Evolutionary conservation across 768 basidiomycete species (phyloP), one percentile per base, ranked within the genome.

Genomic region (Punctularia strigosozonata): DNA sequence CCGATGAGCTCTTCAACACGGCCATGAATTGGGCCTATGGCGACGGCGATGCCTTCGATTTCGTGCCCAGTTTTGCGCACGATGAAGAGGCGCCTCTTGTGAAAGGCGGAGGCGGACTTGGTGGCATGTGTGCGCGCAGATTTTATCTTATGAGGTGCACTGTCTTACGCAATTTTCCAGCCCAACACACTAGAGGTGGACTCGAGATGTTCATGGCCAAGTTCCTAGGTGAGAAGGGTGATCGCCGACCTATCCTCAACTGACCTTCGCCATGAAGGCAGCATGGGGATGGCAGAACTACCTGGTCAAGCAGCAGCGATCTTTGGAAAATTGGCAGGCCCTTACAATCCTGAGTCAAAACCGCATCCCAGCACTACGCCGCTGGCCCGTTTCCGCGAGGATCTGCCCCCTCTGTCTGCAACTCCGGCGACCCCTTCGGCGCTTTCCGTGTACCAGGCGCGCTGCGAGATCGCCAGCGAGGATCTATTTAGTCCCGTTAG

Each of bases 371-470:
- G 38, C 4, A 51, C 57, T n/a, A 57, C 59, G 3, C 56, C 50
- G 4, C 56, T 62, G 14, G 47, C 61, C 13, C 61, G 63, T 30
- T 67, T 67, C 50, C 44, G 51, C 5, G 43, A 48, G 4, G 46
- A 47, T 19, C 34, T 50, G n/a, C 25, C 32, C 32, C 45, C 48
- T 5, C 44, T 38, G 41, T 44, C 52, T 3, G 43, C 51, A 6
- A 48, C 46, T 13, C 3, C 22, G 1, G 19, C 37, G 1, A 47
- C 51, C 6, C 51, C 55, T 14, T 36, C 43, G 6, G 63, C 61
- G 1, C 50, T 47, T 6, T 36, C 44, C 17, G 47, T 66, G 12
- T 57, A 54, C 35, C 50, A 66, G 31, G 64, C 63, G 7, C 53
- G 63, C 6, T 59, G 54, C 28, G 61, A 65, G 40, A 47, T 64